Conservation (phyloP, 2,329 filamentous ascomycete genomes). For the Colletotrichum sidae region DNA sequence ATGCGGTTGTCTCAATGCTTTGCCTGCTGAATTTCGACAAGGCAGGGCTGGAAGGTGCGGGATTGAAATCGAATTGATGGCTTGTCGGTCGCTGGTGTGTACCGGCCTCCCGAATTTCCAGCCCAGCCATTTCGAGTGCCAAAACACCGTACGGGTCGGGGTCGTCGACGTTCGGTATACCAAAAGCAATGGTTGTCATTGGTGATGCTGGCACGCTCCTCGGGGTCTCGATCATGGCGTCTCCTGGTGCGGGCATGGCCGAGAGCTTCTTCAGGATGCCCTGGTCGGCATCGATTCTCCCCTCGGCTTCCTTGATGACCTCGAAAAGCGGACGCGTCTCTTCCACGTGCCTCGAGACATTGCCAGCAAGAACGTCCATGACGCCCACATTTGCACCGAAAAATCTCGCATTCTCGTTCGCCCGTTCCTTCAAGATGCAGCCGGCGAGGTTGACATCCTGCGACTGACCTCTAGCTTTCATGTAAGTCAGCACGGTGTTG, state of each 20-base stretch:
- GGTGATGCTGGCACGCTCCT: slow-evolving; percentile 44
- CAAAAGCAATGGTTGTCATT: slow-evolving; percentile 68
- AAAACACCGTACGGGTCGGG: slow-evolving; percentile 93
- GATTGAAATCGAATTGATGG: slow-evolving; percentile 86
- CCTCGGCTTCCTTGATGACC: slow-evolving; percentile 89
- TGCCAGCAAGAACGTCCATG: slow-evolving; percentile 68
- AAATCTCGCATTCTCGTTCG: slow-evolving; percentile 71
- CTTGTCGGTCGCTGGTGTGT: slow-evolving; percentile 78
- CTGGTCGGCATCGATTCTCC: slow-evolving; percentile 79
- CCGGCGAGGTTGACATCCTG: slow-evolving; percentile 66
- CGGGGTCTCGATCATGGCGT: slow-evolving; percentile 69
- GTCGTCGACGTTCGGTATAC: slow-evolving; percentile 82
- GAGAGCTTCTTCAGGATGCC: slow-evolving; percentile 72
- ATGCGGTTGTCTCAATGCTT: slow-evolving; percentile 74
- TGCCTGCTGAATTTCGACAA: slow-evolving; percentile 69
- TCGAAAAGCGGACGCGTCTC: slow-evolving; percentile 75
- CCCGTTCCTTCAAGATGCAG: slow-evolving; percentile 67
- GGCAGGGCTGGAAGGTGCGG: slow-evolving; percentile 80
- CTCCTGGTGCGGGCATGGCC: slow-evolving; percentile 78
- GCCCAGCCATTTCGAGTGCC: slow-evolving; percentile 88
- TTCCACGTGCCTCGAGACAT: slow-evolving; percentile 64
- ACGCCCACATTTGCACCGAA: slow-evolving; percentile 63
- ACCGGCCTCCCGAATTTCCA: slow-evolving; percentile 92
- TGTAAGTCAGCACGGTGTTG: slow-evolving; percentile 68
- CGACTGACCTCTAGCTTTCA: slow-evolving; percentile 68